Percentiles rank a stretch among this genome's conserved stretches.
Evolutionary conservation across 305 asterid genomes (phyloP).

Genomic region (Fraxinus sp.): DNA sequence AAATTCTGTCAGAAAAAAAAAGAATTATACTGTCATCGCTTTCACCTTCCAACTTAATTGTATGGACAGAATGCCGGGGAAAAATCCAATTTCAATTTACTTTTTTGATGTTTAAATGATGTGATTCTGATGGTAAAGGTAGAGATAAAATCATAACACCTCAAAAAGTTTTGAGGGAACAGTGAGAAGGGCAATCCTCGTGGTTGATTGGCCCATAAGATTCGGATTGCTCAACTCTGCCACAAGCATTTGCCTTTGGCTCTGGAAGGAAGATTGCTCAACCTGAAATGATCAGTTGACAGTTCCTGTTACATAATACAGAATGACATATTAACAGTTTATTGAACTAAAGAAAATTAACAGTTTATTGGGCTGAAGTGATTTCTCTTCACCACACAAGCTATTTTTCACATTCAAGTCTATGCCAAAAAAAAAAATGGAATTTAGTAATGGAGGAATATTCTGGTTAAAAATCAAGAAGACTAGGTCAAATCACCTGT

Average conservation of each 20-base stretch:
- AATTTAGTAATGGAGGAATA: background rate
- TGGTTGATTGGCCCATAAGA: slow-evolving; percentile 62
- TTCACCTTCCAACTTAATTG: slow-evolving; percentile 23
- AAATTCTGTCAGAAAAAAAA: slow-evolving; percentile 47
- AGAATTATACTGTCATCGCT: slow-evolving; percentile 24
- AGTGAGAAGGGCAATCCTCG: slow-evolving; percentile 73
- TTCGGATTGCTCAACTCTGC: slow-evolving; percentile 52
- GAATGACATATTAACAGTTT: slow-evolving; percentile 44
- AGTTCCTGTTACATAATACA: slow-evolving; percentile 75
- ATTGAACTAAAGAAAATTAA: background rate
- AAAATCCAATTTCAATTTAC: slow-evolving; percentile 17
- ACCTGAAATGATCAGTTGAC: slow-evolving; percentile 86
- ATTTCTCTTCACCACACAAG: background rate
- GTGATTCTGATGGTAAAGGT: slow-evolving; percentile 10
- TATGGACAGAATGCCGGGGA: slow-evolving; percentile 17
- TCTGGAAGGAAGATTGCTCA: slow-evolving; percentile 56
- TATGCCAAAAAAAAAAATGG: background rate
- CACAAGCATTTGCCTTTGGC: slow-evolving; percentile 45
- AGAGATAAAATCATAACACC: slow-evolving; percentile 35
- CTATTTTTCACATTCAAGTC: background rate
- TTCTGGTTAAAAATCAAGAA: background rate
- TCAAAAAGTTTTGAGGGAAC: slow-evolving; percentile 44
- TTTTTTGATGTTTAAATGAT: background rate
- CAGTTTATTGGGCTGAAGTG: background rate
- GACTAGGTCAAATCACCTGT: slow-evolving; percentile 44